Evolutionary conservation across 768 basidiomycete species (phyloP), one percentile per base, ranked within the genome.

Genomic region (Amanita fuliginea): DNA sequence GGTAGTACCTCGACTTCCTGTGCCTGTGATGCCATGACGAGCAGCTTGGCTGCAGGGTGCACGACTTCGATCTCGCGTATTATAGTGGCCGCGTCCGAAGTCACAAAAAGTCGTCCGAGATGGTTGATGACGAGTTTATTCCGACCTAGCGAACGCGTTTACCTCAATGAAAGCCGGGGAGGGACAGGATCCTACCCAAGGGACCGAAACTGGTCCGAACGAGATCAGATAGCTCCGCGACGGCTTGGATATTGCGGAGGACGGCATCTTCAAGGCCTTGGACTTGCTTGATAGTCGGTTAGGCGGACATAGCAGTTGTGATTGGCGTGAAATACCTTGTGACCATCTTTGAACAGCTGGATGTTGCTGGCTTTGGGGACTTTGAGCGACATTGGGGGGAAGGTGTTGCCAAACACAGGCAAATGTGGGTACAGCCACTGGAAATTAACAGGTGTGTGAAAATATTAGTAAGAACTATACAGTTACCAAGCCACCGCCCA

Each of bases 91-190:
- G 96, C 95, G 78, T 99, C 95, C 42, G 92, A 95, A 30, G 96
- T 99, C 53, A 98, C 94, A 67, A 98, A 98, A 34, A 97, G 75
- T 64, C 83, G 77, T 48, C 93, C 93, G 32, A 99, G 75, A 67
- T 98, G 95, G 66, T 99, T 99, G 69, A 99, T 95, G 64, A 99
- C 70, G 48, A 99, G 81, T 67, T 99, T 99, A 68, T 97, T 99
- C 46, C 95, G 80, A 42, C 95, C 95, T 91, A 59, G 18, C 49
- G 28, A 26, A 45, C 30, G 51, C 30, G 51, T 53, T 55, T 49
- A 33, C 8, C 11, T 40, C 14, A 22, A 42, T 53, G 51, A 50
- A 45, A 24, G 18, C n/a, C 14, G 21, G 21, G 53, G 13, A 37
- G 30, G 34, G 49, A 37, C 39, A 42, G 36, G 39, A 40, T 72